Base-by-base conservation (phyloP, 495 filamentous ascomycete species). In the Hyaloscypha hepaticicola region DNA sequence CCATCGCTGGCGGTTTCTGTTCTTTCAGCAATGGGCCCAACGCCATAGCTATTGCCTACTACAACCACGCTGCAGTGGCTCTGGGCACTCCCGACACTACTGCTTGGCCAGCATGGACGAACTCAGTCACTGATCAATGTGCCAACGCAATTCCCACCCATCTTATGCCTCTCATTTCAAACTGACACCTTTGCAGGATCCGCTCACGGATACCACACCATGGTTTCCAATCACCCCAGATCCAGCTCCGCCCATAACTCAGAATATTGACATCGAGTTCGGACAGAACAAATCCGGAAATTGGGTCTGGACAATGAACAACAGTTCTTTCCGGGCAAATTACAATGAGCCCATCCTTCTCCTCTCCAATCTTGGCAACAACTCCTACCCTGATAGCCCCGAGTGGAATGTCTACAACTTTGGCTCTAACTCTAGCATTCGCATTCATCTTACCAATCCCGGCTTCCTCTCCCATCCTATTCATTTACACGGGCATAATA, bases 401-500 rank as follows among this genome's bases (percentile, higher is more conserved):
- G 73, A 83, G 58, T 81, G 80, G 76, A 88, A 87, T 69, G 78
- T 88, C 41, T 75, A 78, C 66, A 80, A 89, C 67, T 85, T 82
- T 67, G 81, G 80, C 25, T 69, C 63, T 57, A 85, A 84, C 70
- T 25, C 31, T 2, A 60, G 60, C 12, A 71, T 88, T 5, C 77
- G 85, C 1, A 65, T 90, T 25, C 75, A 88, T 27, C 67, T 89
- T 14, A 76, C 82, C 50, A 88, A 89, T 59, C 61, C 60, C 19
- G 81, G 78, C 16, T 16, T 51, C 24, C 31, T 78, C 72, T 52
- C 82, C 77, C 1, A 80, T 84, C 59, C 80, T 79, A 56, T 64
- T 75, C 82, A 88, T 64, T 72, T 88, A 16, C 82, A 86, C 69
- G 84, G 83, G 12, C 80, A 88, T 64, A 79, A 87, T 66, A 88